Evolutionary conservation across 768 basidiomycete genomes (phyloP), one percentile per base, ranked within the genome.

Genomic region (Exsudoporus frostii): DNA sequence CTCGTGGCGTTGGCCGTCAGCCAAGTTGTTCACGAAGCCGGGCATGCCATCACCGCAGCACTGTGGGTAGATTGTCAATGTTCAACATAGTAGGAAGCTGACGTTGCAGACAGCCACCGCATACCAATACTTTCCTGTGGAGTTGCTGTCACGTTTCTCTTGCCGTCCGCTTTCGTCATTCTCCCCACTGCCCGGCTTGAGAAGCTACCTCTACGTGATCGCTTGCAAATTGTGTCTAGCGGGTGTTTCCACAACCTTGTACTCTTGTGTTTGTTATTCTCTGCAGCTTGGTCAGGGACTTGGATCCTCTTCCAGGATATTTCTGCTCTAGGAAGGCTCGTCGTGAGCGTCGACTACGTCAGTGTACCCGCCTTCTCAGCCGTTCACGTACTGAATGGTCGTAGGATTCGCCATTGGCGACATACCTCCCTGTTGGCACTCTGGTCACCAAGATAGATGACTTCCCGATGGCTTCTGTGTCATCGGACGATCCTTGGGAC

Each of bases 201-300:
- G 75, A 60, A 57, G 19, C 9, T 71, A 53, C n/a, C 69, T 80
- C 33, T 62, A 59, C 30, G 73, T 67, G 37, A 74, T 60, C 80
- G 79, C 20, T 67, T 84, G n/a, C 79, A 86, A 15, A 74, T 94
- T 44, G 75, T 84, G 30, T 76, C 87, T 8, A 83, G 87, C 1
- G 92, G 92, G 3, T 83, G 90, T 17, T 88, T 84, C 57, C 88
- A 93, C 68, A 95, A 93, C 62, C 64, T 91, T 11, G 52, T 84
- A 5, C 74, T 85, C 36, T 86, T 79, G 73, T 64, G 76, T 43
- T 27, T 82, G 7, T 70, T 88, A 17, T 54, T 73, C 3, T 57
- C 69, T 7, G 48, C 74, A 14, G 64, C 74, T n/a, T 70, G 70
- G 51, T 56, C 59, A 15, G 71, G 73, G 3, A 49, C 71, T 55